Evolutionary conservation across 2,329 filamentous ascomycete genomes (phyloP).

Genomic region (Sclerotinia sclerotiorum): DNA sequence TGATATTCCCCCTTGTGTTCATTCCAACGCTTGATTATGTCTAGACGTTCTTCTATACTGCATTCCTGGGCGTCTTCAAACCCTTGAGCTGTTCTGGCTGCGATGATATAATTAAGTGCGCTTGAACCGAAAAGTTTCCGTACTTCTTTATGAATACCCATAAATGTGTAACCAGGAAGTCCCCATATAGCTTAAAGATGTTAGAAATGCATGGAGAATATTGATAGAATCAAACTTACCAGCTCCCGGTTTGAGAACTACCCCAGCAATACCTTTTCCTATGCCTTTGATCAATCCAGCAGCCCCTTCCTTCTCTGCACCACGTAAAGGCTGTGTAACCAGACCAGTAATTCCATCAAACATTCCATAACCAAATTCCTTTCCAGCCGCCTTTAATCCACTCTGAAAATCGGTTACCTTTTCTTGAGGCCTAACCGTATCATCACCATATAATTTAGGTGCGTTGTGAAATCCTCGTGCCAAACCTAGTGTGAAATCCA

Average conservation of each 20-base stretch:
- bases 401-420: conserved; percentile 76
- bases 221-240: conserved; percentile 49
- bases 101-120: conserved; percentile 76
- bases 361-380: conserved; percentile 73
- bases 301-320: conserved; percentile 62
- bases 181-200: conserved; percentile 57
- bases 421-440: conserved; percentile 73
- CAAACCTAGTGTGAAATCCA: conserved; percentile 80
- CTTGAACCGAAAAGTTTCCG: conserved; percentile 68
- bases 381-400: conserved; percentile 74
- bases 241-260: conserved; percentile 79
- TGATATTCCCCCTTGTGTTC: conserved; percentile 41
- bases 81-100: conserved; percentile 74
- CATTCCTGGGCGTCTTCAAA: conserved; percentile 61
- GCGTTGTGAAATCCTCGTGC: conserved; percentile 88
- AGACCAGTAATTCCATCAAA: conserved; percentile 81
- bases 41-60: conserved; percentile 58
- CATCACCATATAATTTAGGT: conserved; percentile 80
- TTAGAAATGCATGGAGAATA: conserved; percentile 16
- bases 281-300: conserved; percentile 74
- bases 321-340: conserved; percentile 73
- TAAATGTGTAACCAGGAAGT: conserved; percentile 78
- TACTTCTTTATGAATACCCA: conserved; percentile 77
- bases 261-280: conserved; percentile 78
- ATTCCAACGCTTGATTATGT: conserved; percentile 61